Conservation (phyloP, 116 monocot genomes). For the Dioscorea cayenensis region DNA sequence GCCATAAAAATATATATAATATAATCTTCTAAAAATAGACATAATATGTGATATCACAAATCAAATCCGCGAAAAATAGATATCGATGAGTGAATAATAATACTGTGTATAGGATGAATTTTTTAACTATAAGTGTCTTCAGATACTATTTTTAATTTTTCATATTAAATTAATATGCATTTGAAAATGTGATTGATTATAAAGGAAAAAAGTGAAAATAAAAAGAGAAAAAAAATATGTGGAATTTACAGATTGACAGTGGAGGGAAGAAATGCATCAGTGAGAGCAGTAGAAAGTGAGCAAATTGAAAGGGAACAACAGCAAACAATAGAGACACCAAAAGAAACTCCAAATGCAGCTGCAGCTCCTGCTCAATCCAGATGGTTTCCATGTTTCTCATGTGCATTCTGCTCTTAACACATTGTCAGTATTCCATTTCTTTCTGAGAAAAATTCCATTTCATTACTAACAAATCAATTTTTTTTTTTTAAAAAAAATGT, state of each 20-base stretch:
- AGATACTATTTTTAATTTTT: background rate
- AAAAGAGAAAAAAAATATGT: background rate
- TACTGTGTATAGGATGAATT: too few species aligned
- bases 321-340: background rate
- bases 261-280: background rate
- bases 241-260: slow-evolving; percentile 1
- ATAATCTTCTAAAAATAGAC: too few species aligned
- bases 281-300: background rate
- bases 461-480: too few species aligned
- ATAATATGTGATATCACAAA: too few species aligned
- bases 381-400: background rate
- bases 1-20: too few species aligned
- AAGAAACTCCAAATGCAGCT: background rate
- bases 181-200: background rate
- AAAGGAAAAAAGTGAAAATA: too few species aligned
- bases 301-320: background rate
- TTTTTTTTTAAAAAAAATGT: too few species aligned
- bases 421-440: background rate
- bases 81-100: too few species aligned
- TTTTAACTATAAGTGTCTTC: too few species aligned
- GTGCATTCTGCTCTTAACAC: background rate
- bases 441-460: too few species aligned
- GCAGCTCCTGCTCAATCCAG: background rate
- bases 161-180: background rate
- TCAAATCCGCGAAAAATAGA: too few species aligned